These are phyloP conservation scores for Fusarium robinianum DNA, from an alignment of 2,329 filamentous ascomycete genomes.

Conservation along the genomic window DNA sequence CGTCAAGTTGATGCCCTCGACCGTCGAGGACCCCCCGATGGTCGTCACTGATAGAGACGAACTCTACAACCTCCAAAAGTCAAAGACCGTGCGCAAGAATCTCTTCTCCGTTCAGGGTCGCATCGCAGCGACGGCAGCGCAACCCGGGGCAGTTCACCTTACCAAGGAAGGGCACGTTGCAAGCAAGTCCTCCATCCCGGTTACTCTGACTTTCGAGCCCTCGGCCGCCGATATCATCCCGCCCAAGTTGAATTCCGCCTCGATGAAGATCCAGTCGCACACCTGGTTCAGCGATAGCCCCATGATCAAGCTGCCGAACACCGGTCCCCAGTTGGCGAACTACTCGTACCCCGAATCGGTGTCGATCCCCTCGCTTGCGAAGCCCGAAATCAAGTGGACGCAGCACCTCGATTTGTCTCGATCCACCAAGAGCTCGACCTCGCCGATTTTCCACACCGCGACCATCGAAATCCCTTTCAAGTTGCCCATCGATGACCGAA, in stretches of 20 bases:
- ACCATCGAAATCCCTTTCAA: conserved; percentile 22
- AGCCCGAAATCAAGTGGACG: conserved; percentile 15
- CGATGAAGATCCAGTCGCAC: conserved; percentile 21
- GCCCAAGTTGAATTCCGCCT: conserved; percentile 16
- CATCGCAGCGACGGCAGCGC: conserved; percentile 25
- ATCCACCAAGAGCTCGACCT: conserved; percentile 5
- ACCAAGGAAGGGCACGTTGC: conserved; percentile 20
- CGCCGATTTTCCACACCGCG: conserved; percentile 25
- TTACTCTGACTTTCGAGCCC: conserved; percentile 25
- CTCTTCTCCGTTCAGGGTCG: conserved; percentile 25
- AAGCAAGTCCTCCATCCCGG: conserved; percentile 14
- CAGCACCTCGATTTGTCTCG: conserved; percentile 21
- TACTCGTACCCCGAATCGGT: conserved; percentile 23
- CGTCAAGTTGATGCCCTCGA: conserved; percentile 29
- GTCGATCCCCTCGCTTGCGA: conserved; percentile 5
- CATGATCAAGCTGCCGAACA: conserved; percentile 21
- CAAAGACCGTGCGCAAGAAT: conserved; percentile 30
- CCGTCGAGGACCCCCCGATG: conserved; percentile 29
- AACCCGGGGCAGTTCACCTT: conserved; percentile 27
- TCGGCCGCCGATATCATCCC: conserved; percentile 15
- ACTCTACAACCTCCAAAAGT: conserved; percentile 19
- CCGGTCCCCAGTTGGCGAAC: conserved; percentile 15
- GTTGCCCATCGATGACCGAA: conserved; percentile 17
- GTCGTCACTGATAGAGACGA: conserved; percentile 25
- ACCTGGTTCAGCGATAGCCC: conserved; percentile 33